Evolutionary conservation across 2,329 filamentous ascomycete species (phyloP).

Genomic region (Beauveria sp.): DNA sequence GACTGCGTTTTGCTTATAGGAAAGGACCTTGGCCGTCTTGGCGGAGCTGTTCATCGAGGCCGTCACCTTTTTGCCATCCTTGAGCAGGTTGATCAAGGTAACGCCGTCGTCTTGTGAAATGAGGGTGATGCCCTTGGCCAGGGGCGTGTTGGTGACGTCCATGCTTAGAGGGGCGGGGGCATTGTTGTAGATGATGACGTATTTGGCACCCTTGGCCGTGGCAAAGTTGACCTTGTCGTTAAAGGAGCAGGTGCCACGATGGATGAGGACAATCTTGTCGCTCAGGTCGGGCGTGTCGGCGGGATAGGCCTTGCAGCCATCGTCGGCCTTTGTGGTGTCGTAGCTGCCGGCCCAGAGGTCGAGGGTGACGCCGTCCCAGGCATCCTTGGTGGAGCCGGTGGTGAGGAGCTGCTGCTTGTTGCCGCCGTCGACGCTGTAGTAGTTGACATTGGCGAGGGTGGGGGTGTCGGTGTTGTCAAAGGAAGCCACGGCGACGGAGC

Average conservation of each 20-base stretch:
- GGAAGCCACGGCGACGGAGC: slow-evolving; percentile 41
- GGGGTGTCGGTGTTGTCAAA: slow-evolving; percentile 40
- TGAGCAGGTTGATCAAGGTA: slow-evolving; percentile 35
- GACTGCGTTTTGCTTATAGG: slow-evolving; percentile 28
- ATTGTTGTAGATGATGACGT: slow-evolving; percentile 57
- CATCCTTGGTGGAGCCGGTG: slow-evolving; percentile 30
- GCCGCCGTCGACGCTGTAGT: slow-evolving; percentile 32
- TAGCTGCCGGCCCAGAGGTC: slow-evolving; percentile 43
- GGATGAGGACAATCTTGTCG: slow-evolving; percentile 50
- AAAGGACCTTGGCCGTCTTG: slow-evolving; percentile 25
- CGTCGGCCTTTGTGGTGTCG: slow-evolving; percentile 28
- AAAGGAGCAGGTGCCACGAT: slow-evolving; percentile 51
- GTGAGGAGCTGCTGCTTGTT: slow-evolving; percentile 33
- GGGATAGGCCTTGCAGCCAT: slow-evolving; percentile 11
- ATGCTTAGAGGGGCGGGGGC: slow-evolving; percentile 23
- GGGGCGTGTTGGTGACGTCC: slow-evolving; percentile 23
- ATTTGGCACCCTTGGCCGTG: slow-evolving; percentile 47
- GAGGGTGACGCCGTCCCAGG: slow-evolving; percentile 38
- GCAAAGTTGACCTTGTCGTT: slow-evolving; percentile 46
- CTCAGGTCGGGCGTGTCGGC: slow-evolving; percentile 47
- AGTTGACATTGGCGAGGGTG: slow-evolving; percentile 32
- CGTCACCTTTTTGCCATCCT: slow-evolving; percentile 34
- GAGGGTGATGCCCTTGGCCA: slow-evolving; percentile 33
- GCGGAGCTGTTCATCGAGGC: slow-evolving; percentile 36
- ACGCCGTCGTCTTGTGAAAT: slow-evolving; percentile 34